Evolutionary conservation across 2,329 filamentous ascomycete species (phyloP), one percentile per base, ranked within the genome.

Genomic region (Nigrograna mackinnonii): DNA sequence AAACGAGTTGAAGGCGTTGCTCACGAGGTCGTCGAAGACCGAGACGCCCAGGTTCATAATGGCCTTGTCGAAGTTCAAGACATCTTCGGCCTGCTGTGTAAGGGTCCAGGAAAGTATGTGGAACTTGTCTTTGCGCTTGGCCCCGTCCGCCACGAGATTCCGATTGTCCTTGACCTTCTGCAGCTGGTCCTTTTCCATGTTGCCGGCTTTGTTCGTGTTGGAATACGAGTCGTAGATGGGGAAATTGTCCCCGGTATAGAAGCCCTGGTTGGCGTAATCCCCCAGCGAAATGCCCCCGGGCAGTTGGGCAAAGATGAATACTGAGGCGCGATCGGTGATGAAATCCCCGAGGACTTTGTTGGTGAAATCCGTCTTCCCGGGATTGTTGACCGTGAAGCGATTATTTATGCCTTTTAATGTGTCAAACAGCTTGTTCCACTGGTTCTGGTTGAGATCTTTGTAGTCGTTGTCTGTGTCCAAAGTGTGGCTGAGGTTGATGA

Each of bases 401-500:
- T 75, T 71, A 35, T 72, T 68, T 38, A 77, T 58, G 4, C 54
- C 56, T 30, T 58, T 66, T 2, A 79, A 61, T 43, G 70, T 67
- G 40, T 64, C 55, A 39, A 77, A 74, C 26, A 77, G 69, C n/a
- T 62, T 54, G 50, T 70, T 64, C 59, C 70, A 71, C 20, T 76
- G 68, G 17, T 55, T 52, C 14, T 68, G 51, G 6, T 55, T 59
- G 41, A 76, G 71, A 41, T 68, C 54, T 22, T 54, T 59, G 46
- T 68, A 71, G 20, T 62, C 49, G 35, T 68, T 55, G 32, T 71
- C 66, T 4, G 71, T 70, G 47, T 75, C 68, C 12, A 74, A 55
- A 4, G 70, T 72, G 33, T 77, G 75, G 13, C 68, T 68, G n/a
- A 79, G 56, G 22, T 72, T 67, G 39, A 78, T 64, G 43, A 78